These are phyloP conservation scores for Mycosphaerella sp. DNA, from an alignment of 2,329 filamentous ascomycete genomes.

Conservation along the genomic window DNA sequence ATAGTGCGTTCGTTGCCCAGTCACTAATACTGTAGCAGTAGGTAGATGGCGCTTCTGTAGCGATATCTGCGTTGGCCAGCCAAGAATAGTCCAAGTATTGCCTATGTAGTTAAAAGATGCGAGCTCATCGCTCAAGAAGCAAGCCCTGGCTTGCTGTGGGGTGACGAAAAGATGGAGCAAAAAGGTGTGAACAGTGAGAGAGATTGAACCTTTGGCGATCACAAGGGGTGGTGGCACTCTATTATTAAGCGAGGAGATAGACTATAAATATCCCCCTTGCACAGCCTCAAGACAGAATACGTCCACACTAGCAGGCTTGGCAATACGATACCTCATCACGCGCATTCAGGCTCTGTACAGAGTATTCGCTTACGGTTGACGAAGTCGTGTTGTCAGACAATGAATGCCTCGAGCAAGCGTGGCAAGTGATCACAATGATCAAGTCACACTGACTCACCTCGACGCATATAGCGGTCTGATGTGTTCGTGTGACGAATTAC, in stretches of 20 bases:
- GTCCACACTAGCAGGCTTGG: neutral
- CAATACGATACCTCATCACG: neutral
- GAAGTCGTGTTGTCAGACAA: neutral
- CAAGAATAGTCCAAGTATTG: neutral
- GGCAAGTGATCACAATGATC: neutral
- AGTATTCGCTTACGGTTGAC: neutral
- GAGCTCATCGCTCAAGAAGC: neutral
- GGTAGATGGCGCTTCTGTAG: too few species aligned
- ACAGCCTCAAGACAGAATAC: neutral
- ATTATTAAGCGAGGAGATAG: neutral
- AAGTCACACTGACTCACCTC: neutral
- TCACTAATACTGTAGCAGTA: too few species aligned
- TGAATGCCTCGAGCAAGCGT: neutral
- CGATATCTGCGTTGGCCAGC: neutral
- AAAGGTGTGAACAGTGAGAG: neutral
- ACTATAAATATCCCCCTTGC: neutral
- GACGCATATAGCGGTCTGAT: neutral
- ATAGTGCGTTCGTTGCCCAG: neutral
- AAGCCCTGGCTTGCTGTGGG: conserved; percentile 2
- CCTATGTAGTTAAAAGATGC: neutral
- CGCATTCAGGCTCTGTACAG: neutral
- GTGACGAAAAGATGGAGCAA: neutral
- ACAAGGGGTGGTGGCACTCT: conserved; percentile 2
- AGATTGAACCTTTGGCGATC: conserved; percentile 3
- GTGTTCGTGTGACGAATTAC: neutral